Conservation (phyloP, 1,284 basidiomycete species). For the Ustilago trichophora region DNA sequence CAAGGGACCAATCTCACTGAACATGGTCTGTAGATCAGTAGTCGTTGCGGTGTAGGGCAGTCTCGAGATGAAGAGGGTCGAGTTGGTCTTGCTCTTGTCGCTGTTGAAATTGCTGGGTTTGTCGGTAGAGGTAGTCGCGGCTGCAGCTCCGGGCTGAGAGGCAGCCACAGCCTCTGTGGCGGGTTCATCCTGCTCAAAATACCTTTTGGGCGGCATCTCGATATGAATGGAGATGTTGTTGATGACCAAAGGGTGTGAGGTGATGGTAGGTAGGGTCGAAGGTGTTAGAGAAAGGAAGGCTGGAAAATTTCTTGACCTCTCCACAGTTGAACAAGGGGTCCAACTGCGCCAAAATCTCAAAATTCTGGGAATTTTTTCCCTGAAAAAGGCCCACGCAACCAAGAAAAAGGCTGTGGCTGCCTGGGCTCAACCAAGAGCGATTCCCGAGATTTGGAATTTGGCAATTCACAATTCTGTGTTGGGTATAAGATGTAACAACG, state of each 20-base stretch:
- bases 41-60: conserved; percentile 89
- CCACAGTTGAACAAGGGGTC: conserved; percentile 10
- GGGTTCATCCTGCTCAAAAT: conserved; percentile 49
- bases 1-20: conserved; percentile 94
- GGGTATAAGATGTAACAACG: neutral
- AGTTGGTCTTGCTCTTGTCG: conserved; percentile 19
- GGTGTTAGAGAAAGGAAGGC: neutral
- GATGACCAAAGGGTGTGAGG: too few species aligned
- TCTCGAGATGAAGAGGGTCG: conserved; percentile 68
- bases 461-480: too few species aligned
- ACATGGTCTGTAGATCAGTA: conserved; percentile 86
- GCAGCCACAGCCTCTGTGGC: conserved; percentile 1
- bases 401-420: conserved; percentile 1
- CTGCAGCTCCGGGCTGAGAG: too few species aligned
- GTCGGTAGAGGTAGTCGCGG: neutral
- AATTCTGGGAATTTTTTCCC: conserved; percentile 10
- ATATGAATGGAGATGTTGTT: neutral
- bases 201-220: conserved; percentile 51
- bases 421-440: too few species aligned
- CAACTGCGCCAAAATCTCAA: neutral
- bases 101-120: neutral
- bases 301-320: neutral
- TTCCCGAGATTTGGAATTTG: conserved; percentile 13
- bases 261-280: conserved; percentile 1
- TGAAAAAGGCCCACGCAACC: neutral